A percentile compares a stretch with the other conserved stretches of the same genome.
phyloP scores from a whole-genome alignment of 805 yeast genomes.

The Candida morakotiae region DNA sequence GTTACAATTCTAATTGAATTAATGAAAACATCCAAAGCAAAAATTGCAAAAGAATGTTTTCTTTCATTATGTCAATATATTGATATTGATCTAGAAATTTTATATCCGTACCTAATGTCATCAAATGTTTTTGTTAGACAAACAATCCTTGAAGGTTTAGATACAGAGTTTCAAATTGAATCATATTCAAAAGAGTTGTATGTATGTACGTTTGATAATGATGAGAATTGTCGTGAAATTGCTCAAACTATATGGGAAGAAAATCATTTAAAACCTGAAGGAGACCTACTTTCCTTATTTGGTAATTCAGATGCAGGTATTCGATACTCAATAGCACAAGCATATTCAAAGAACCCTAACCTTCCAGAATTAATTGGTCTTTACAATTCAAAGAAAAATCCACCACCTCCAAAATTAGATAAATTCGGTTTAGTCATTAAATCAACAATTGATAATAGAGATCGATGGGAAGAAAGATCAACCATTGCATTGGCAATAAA shows the following conservation, averaged over 20 bases:
- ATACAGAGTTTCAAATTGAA: conserved; percentile 71
- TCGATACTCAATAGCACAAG: conserved; percentile 67
- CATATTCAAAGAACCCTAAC: conserved; percentile 50
- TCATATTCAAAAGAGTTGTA: conserved; percentile 66
- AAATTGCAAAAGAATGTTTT: conserved; percentile 79
- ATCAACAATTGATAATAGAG: conserved; percentile 56
- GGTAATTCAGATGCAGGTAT: conserved; percentile 59
- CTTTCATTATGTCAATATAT: conserved; percentile 72
- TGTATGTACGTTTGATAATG: conserved; percentile 75
- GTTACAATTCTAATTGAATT: conserved; percentile 60
- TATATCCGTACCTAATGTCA: conserved; percentile 54
- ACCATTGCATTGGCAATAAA: conserved; percentile 72
- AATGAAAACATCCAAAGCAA: conserved; percentile 74
- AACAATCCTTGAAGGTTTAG: conserved; percentile 77
- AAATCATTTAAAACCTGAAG: conserved; percentile 46
- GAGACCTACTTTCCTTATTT: conserved; percentile 44
- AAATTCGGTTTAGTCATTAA: conserved; percentile 75
- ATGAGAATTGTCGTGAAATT: conserved; percentile 52
- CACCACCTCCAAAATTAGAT: conserved; percentile 75
- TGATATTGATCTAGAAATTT: conserved; percentile 51
- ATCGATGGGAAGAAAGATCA: conserved; percentile 80
- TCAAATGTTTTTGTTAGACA: conserved; percentile 71
- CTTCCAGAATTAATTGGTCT: conserved; percentile 47
- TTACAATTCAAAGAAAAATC: conserved; percentile 59
- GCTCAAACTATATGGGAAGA: conserved; percentile 88